Evolutionary conservation across 1,284 basidiomycete genomes (phyloP).

Genomic region (Stereum hirsutum): DNA sequence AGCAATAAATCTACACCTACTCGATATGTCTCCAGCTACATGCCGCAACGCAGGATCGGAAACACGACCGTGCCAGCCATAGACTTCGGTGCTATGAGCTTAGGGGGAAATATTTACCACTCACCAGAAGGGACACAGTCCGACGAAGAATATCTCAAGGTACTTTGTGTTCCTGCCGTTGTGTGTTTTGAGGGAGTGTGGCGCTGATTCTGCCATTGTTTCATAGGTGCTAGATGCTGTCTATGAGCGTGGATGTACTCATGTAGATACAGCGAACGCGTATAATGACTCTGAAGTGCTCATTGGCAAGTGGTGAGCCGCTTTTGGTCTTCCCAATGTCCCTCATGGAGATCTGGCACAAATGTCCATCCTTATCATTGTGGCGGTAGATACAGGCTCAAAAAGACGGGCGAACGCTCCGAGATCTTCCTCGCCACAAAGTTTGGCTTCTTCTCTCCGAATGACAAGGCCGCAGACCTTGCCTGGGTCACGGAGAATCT

Average conservation of each 20-base stretch:
- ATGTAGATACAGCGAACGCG: slow-evolving; percentile 8
- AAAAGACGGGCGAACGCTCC: slow-evolving; percentile 26
- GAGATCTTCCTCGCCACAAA: slow-evolving; percentile 43
- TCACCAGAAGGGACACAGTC: slow-evolving; percentile 20
- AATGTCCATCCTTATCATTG: too few relatives aligned
- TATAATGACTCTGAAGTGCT: slow-evolving; percentile 7
- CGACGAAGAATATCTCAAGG: slow-evolving; percentile 30
- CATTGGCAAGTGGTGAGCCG: slow-evolving; percentile 6
- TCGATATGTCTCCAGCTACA: too few relatives aligned
- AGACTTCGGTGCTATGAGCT: slow-evolving; percentile 27
- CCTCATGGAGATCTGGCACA: slow-evolving; percentile 18
- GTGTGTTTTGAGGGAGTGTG: not conserved
- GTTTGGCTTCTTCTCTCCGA: slow-evolving; percentile 27
- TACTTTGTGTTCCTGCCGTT: slow-evolving; percentile 3
- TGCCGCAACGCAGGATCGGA: slow-evolving; percentile 23
- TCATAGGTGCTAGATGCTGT: slow-evolving; percentile 4
- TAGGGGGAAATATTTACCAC: too few relatives aligned
- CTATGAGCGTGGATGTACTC: slow-evolving; percentile 5
- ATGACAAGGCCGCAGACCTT: slow-evolving; percentile 19
- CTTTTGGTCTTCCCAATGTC: not conserved
- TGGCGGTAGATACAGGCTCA: slow-evolving; percentile 28
- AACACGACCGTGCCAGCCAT: slow-evolving; percentile 19
- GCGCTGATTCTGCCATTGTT: not conserved
- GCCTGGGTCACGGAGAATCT: slow-evolving; percentile 25
- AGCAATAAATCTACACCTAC: too few relatives aligned